These are phyloP conservation scores for Syncephalis plumigaleata DNA, from an alignment of 371 early-diverging fungal species.

Conservation along the genomic window DNA sequence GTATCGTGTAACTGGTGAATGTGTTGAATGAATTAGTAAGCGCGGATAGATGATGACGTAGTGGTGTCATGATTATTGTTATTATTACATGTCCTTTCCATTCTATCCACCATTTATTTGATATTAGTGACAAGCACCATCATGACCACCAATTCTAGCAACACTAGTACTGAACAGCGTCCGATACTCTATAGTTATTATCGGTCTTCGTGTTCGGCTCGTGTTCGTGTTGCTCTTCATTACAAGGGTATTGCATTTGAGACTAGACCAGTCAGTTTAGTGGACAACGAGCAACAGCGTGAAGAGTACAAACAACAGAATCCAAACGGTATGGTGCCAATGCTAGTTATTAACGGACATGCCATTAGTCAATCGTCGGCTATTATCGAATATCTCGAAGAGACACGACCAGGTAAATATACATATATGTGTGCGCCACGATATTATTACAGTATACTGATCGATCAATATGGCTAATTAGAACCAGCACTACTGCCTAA, in stretches of 20 bases:
- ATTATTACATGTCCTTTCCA: no score
- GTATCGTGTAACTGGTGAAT: no score
- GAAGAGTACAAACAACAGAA: slow-evolving; percentile 38
- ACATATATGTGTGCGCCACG: not conserved
- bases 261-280: slow-evolving; percentile 34
- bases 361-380: slow-evolving; percentile 51
- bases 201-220: slow-evolving; percentile 57
- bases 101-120: no score
- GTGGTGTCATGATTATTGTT: no score
- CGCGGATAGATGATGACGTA: no score
- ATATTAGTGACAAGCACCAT: no score
- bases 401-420: slow-evolving; percentile 36
- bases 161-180: no score
- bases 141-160: no score
- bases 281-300: slow-evolving; percentile 47
- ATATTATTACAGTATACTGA: not conserved
- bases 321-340: slow-evolving; percentile 53
- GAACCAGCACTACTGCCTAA: slow-evolving; percentile 52
- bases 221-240: slow-evolving; percentile 57
- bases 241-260: slow-evolving; percentile 61
- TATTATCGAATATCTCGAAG: slow-evolving; percentile 81
- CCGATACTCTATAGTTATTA: slow-evolving; percentile 57
- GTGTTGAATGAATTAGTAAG: no score
- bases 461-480: slow-evolving; percentile 3
- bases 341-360: slow-evolving; percentile 34